A percentile compares a stretch with the other conserved stretches of the same genome.
Conservation (phyloP, 352 stramenopile genomes). For the Globisporangium uncinulatum region DNA sequence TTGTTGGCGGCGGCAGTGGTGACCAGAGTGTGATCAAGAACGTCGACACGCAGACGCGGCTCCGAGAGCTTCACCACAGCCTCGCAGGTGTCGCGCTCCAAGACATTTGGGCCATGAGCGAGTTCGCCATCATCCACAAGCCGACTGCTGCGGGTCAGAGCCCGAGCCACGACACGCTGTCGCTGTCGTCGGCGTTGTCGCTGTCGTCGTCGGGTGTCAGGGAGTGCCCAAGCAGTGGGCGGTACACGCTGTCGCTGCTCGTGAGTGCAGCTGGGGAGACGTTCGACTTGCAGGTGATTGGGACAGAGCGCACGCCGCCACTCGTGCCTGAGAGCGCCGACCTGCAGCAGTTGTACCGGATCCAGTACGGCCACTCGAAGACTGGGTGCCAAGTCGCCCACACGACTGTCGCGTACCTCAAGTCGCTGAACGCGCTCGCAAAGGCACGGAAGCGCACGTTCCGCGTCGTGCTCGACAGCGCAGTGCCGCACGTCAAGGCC, state of each 20-base stretch:
- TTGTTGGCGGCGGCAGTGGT: constrained; percentile 32
- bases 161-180: background rate
- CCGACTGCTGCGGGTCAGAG: constrained; percentile 6
- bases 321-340: constrained; percentile 51
- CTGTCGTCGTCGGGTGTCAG: background rate
- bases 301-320: constrained; percentile 49
- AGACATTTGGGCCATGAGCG: constrained; percentile 75
- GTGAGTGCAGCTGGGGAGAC: constrained; percentile 70
- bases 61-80: constrained; percentile 75
- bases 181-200: background rate
- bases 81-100: constrained; percentile 52
- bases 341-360: constrained; percentile 52
- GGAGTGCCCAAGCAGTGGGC: constrained; percentile 19
- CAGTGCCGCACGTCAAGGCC: constrained; percentile 79
- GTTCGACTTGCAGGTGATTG: constrained; percentile 82
- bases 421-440: constrained; percentile 67
- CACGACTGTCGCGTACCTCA: constrained; percentile 75
- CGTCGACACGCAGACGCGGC: constrained; percentile 79
- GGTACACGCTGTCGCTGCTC: constrained; percentile 74
- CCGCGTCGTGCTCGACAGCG: constrained; percentile 74
- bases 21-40: constrained; percentile 74
- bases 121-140: constrained; percentile 73
- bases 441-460: constrained; percentile 72
- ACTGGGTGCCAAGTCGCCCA: constrained; percentile 75
- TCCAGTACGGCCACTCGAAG: constrained; percentile 80